phyloP scores from a whole-genome alignment of 106 monocot species.

The Dendrobium catenatum region DNA sequence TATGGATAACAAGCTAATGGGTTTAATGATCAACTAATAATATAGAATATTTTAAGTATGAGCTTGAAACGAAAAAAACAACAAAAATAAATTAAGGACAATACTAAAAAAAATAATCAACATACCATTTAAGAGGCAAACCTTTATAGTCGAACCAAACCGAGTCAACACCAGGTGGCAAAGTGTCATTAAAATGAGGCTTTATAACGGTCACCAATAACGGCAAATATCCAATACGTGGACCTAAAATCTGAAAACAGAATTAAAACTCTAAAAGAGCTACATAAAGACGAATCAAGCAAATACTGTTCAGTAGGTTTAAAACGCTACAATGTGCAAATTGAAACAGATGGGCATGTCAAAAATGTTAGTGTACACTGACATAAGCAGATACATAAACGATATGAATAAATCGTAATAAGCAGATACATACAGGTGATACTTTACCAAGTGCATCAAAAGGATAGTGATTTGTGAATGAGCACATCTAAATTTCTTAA shows the following conservation, averaged over 20 bases:
- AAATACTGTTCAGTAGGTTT: not conserved
- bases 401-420: not conserved
- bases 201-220: slow-evolving; percentile 63
- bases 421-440: not conserved
- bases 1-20: not conserved
- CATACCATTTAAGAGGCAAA: slow-evolving; percentile 85
- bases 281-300: not conserved
- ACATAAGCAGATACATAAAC: not conserved
- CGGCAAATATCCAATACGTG: slow-evolving; percentile 80
- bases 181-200: slow-evolving; percentile 73
- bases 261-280: not conserved
- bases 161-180: slow-evolving; percentile 80
- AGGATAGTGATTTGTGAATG: not conserved
- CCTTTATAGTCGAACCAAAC: slow-evolving; percentile 98
- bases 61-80: not conserved
- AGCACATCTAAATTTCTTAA: not conserved
- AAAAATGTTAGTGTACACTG: not conserved
- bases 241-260: slow-evolving; percentile 55
- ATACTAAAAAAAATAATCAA: not conserved
- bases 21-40: not conserved
- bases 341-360: not conserved
- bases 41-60: not conserved
- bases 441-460: not conserved
- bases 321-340: not conserved
- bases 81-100: not conserved